phyloP scores from a whole-genome alignment of 441 rosid species.

The Populus hybrid region DNA sequence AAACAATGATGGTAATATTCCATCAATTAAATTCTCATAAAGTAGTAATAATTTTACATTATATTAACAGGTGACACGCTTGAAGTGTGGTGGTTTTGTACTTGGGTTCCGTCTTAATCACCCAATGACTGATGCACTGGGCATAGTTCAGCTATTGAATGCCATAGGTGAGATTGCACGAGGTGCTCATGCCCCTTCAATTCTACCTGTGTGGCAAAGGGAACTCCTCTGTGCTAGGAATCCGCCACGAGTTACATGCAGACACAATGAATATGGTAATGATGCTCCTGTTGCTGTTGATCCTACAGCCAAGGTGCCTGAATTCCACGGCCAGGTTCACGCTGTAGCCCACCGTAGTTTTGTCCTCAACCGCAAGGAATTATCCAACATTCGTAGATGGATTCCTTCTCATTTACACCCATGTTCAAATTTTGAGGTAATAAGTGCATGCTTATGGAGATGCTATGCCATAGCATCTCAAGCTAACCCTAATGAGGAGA shows the following conservation, averaged over 20 bases:
- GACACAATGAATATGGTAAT: slow-evolving; percentile 10
- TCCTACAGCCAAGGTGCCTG: background rate
- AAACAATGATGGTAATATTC: too few species aligned
- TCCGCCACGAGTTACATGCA: slow-evolving; percentile 9
- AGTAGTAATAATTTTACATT: background rate
- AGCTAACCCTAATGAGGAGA: background rate
- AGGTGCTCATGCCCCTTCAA: slow-evolving; percentile 4
- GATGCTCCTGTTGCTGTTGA: background rate
- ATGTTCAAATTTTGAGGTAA: slow-evolving; percentile 15
- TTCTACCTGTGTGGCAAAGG: slow-evolving; percentile 23
- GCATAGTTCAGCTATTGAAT: slow-evolving; percentile 13
- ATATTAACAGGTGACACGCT: background rate
- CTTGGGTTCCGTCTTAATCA: slow-evolving; percentile 7
- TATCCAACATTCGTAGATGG: background rate
- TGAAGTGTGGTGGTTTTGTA: background rate
- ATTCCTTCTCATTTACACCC: slow-evolving; percentile 14
- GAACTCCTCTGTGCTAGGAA: slow-evolving; percentile 11
- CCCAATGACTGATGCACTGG: slow-evolving; percentile 13
- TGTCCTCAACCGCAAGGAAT: slow-evolving; percentile 7
- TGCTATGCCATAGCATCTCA: slow-evolving; percentile 16
- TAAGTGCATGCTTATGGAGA: slow-evolving; percentile 13
- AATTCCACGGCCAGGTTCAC: background rate
- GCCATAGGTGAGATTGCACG: slow-evolving; percentile 17
- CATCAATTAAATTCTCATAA: background rate
- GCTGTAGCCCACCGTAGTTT: slow-evolving; percentile 4